Percentiles rank a stretch among this genome's conserved stretches.
phyloP scores from a whole-genome alignment of 441 rosid species.

The Corymbia citriodora region DNA sequence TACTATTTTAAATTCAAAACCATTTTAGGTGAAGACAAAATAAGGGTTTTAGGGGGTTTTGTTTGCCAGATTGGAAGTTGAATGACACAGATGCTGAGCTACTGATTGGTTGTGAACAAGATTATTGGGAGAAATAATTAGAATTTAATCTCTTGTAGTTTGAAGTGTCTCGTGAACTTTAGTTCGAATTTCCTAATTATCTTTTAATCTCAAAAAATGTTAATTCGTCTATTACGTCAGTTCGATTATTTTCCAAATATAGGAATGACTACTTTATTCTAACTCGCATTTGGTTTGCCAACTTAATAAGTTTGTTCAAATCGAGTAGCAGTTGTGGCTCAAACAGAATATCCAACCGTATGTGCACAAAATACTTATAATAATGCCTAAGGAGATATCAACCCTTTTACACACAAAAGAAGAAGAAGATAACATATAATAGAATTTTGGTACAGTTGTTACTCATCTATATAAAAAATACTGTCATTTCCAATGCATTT shows the following conservation, averaged over 20 bases:
- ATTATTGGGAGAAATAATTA: neutral
- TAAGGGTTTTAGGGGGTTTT: neutral
- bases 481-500: neutral
- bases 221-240: neutral
- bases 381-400: neutral
- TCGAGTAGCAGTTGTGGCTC: neutral
- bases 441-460: neutral
- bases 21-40: neutral
- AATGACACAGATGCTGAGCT: neutral
- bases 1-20: neutral
- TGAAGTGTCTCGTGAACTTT: neutral
- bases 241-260: neutral
- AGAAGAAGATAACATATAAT: neutral
- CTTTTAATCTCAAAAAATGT: neutral
- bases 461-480: neutral
- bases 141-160: neutral
- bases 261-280: neutral
- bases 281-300: neutral
- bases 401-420: neutral
- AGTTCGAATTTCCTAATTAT: neutral
- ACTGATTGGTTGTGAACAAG: neutral
- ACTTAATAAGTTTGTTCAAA: neutral
- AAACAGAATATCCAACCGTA: neutral
- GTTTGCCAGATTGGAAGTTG: neutral
- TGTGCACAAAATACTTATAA: fast-evolving